Conservation (phyloP, 176 grass and related monocot species). For the Puccinellia tenuiflora region DNA sequence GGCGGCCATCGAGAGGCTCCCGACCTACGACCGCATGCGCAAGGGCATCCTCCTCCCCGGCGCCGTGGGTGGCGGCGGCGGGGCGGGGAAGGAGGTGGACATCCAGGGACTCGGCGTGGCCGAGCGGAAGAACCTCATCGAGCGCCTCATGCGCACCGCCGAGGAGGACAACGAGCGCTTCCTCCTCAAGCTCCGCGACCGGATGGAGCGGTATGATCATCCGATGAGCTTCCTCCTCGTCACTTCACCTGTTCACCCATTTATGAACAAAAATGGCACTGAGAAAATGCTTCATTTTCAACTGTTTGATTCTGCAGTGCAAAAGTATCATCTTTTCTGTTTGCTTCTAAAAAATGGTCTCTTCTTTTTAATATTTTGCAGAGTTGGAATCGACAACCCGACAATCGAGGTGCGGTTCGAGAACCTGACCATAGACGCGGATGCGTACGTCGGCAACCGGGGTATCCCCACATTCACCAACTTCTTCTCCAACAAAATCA, state of each 20-base stretch:
- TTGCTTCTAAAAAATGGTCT: not conserved
- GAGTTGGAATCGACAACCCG: slow-evolving; percentile 87
- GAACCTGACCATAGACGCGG: slow-evolving; percentile 65
- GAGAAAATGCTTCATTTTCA: not conserved
- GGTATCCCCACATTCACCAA: slow-evolving; percentile 83
- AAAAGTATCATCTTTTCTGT: not conserved
- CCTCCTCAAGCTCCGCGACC: slow-evolving; percentile 78
- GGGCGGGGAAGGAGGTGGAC: slow-evolving; percentile 40
- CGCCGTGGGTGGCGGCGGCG: slow-evolving; percentile 12
- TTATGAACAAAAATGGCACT: not conserved
- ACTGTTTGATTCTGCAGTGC: not conserved
- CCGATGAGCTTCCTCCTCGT: not conserved
- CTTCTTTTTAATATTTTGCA: slow-evolving; percentile 3
- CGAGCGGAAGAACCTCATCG: slow-evolving; percentile 71
- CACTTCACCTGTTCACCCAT: not conserved
- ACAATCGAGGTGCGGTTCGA: slow-evolving; percentile 91
- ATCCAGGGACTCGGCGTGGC: slow-evolving; percentile 54
- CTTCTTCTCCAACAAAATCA: slow-evolving; percentile 85
- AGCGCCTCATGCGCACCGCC: slow-evolving; percentile 68
- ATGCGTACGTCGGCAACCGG: slow-evolving; percentile 81
- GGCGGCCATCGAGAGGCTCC: slow-evolving; percentile 94
- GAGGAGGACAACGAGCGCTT: slow-evolving; percentile 96
- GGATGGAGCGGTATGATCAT: slow-evolving; percentile 65
- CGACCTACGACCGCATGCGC: slow-evolving; percentile 86
- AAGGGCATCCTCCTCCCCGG: slow-evolving; percentile 47